These are phyloP conservation scores for Fusarium nisikadoi DNA, from an alignment of 2,329 filamentous ascomycete species.

Conservation along the genomic window DNA sequence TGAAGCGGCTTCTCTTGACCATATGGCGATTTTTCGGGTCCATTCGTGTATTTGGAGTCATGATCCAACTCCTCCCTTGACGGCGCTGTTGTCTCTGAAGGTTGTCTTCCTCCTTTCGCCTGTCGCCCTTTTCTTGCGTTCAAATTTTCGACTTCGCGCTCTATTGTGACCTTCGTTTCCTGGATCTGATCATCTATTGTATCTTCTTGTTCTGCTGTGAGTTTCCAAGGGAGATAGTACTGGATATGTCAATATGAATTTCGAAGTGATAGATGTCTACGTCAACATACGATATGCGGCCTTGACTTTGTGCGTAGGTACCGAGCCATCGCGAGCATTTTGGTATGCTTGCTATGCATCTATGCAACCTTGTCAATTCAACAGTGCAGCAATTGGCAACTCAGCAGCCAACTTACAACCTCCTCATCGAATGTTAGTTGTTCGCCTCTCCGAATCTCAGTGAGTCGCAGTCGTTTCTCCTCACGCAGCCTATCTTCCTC, in stretches of 20 bases:
- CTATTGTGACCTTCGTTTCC: slow-evolving; percentile 71
- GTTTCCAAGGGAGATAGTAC: slow-evolving; percentile 89
- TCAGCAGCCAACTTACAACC: slow-evolving; percentile 67
- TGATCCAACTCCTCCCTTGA: slow-evolving; percentile 15
- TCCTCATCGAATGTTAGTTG: slow-evolving; percentile 81
- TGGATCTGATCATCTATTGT: slow-evolving; percentile 76
- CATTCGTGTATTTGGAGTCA: slow-evolving; percentile 10
- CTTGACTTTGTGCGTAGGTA: slow-evolving; percentile 77
- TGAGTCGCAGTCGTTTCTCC: slow-evolving; percentile 72
- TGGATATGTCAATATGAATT: slow-evolving; percentile 51
- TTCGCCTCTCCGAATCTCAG: slow-evolving; percentile 70
- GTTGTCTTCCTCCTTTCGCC: slow-evolving; percentile 11
- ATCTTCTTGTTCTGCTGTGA: slow-evolving; percentile 74
- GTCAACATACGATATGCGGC: slow-evolving; percentile 75
- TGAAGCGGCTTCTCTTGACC: slow-evolving; percentile 25
- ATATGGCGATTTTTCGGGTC: slow-evolving; percentile 7
- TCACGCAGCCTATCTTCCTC: slow-evolving; percentile 76
- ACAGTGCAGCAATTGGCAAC: neutral
- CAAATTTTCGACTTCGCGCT: slow-evolving; percentile 73
- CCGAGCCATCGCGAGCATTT: slow-evolving; percentile 75
- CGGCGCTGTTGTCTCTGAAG: slow-evolving; percentile 24
- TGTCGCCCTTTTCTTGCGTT: slow-evolving; percentile 58
- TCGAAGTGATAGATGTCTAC: neutral
- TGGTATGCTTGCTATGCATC: slow-evolving; percentile 80
- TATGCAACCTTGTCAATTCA: slow-evolving; percentile 52